These are phyloP conservation scores for Fusarium xyrophilum DNA, from an alignment of 2,329 filamentous ascomycete species.

Conservation along the genomic window DNA sequence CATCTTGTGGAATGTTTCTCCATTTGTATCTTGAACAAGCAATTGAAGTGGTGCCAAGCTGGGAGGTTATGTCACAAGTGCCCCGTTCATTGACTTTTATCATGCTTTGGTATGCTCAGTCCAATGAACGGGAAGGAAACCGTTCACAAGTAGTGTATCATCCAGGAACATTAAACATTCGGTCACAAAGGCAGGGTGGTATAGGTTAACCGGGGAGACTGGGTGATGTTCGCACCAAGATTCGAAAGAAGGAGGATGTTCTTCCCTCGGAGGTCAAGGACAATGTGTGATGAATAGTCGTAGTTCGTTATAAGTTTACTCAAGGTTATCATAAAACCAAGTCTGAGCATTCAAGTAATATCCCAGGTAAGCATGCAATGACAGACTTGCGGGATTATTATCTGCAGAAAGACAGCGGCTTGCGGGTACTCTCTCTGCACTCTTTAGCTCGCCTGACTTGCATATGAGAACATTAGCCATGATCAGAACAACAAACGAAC, in stretches of 20 bases:
- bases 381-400: not conserved
- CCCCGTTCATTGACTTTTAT: rapidly evolving
- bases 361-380: not conserved
- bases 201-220: not conserved
- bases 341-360: not conserved
- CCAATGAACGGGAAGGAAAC: no score
- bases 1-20: not conserved
- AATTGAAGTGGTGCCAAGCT: not conserved
- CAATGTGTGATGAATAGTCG: rapidly evolving
- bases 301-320: rapidly evolving
- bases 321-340: not conserved
- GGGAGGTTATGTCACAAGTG: rapidly evolving
- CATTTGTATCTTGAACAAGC: not conserved
- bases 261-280: not conserved
- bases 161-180: not conserved
- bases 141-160: no score
- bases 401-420: not conserved
- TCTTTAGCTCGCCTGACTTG: not conserved
- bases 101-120: no score
- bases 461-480: not conserved
- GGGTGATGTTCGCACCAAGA: not conserved
- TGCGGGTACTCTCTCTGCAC: no score
- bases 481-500: no score
- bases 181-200: not conserved
- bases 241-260: not conserved